phyloP scores from a whole-genome alignment of 1,284 basidiomycete species.

The Puccinia horiana region DNA sequence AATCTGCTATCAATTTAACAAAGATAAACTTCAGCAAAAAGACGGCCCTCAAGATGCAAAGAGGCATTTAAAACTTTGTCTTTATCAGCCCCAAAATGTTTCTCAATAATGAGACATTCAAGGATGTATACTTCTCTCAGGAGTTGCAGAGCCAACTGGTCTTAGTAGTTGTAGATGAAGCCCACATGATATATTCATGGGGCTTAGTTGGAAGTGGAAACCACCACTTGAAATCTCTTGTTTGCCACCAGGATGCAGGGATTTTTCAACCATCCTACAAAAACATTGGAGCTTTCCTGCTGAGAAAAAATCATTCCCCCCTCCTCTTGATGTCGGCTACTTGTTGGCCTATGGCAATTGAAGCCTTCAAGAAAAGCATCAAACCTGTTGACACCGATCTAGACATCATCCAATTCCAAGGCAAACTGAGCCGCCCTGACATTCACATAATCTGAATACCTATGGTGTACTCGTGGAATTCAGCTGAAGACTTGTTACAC shows the following conservation, averaged over 20 bases:
- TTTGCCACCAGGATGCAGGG: too few relatives aligned
- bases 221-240: neutral
- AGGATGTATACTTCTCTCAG: neutral
- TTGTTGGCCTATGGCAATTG: constrained; percentile 2
- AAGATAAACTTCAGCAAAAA: neutral
- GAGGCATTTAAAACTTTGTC: neutral
- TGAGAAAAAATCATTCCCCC: neutral
- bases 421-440: neutral
- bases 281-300: neutral
- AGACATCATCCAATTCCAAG: neutral
- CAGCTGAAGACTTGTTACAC: neutral
- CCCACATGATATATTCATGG: too few relatives aligned
- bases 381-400: neutral
- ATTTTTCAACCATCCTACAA: neutral
- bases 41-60: neutral
- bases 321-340: constrained; percentile 19
- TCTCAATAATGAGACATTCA: neutral
- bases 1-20: neutral
- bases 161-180: neutral
- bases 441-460: neutral
- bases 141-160: neutral
- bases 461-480: neutral
- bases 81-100: neutral
- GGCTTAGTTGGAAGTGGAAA: neutral
- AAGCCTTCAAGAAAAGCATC: neutral